Conservation (phyloP, 441 rosid species). For the Rhodomyrtus psidioides region DNA sequence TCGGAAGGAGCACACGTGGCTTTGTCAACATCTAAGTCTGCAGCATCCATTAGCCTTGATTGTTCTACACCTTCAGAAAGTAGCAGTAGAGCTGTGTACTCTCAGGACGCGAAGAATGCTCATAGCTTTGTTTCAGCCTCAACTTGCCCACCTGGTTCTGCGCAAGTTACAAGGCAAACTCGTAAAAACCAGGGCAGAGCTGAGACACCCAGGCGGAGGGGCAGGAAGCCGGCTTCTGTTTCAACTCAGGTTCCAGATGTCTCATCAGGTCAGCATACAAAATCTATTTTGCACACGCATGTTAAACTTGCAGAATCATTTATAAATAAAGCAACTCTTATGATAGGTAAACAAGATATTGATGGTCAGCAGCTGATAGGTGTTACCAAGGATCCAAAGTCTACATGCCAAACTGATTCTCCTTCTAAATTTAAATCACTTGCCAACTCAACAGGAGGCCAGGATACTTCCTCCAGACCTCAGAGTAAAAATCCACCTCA, state of each 20-base stretch:
- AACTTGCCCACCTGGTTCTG: background rate
- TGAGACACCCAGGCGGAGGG: background rate
- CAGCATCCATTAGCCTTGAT: background rate
- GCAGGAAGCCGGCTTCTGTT: background rate
- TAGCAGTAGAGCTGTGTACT: background rate
- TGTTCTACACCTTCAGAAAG: background rate
- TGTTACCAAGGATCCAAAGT: slow-evolving; percentile 21
- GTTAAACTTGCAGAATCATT: slow-evolving; percentile 17
- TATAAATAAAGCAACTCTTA: slow-evolving; percentile 15
- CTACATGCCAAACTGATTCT: slow-evolving; percentile 15
- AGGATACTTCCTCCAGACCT: slow-evolving; percentile 13
- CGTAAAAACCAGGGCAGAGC: background rate
- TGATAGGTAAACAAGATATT: slow-evolving; percentile 26
- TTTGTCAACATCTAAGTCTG: background rate
- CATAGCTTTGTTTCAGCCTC: background rate
- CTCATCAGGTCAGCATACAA: background rate
- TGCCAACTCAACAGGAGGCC: slow-evolving; percentile 9
- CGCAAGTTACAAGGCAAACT: slow-evolving; percentile 1
- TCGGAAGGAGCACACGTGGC: background rate
- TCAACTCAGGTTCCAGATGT: background rate
- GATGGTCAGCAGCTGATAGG: slow-evolving; percentile 20
- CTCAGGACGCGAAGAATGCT: background rate
- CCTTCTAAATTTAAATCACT: slow-evolving; percentile 15
- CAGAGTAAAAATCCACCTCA: slow-evolving; percentile 15
- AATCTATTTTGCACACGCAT: slow-evolving; percentile 6